Evolutionary conservation across 139 green algal species (phyloP), one percentile per base, ranked within the genome.

Genomic region (Chlamydomonas sp.): DNA sequence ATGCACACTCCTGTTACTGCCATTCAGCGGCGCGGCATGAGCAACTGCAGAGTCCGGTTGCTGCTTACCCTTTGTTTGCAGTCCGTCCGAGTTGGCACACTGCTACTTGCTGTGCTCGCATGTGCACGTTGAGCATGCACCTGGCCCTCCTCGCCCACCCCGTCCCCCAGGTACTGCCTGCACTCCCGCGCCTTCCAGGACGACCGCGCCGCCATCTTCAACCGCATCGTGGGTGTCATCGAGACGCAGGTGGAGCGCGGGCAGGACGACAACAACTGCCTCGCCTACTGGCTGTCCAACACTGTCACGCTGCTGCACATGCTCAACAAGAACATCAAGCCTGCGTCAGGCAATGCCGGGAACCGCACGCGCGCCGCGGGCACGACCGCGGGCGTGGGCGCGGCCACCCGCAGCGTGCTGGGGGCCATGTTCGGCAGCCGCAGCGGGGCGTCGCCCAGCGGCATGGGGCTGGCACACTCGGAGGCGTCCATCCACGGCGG

Each of bases 201-300:
- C 1, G 98, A 99, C 91, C 95, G 97, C 86, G 99, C 97, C 18
- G 93, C 93, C 59, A 90, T 99, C 17, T 99, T 99, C 89, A 97
- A 99, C 90, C 93, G 93, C 84, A 98, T 99, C 94, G 99, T 99
- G 79, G 90, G 94, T n/a, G 92, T 94, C n/a, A 98, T 99, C 80
- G 95, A 94, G 77, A 86, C 83, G 3, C 95, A 95, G 80, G 81
- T 98, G 80, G 96, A 99, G 92, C 80, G 90, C 64, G 93, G 97
- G 83, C 95, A 98, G 86, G 97, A 99, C 67, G 95, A 98, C 93
- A 98, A 99, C 88, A 93, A 89, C 17, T 92, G 90, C 87, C 93
- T 99, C 7, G 88, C 94, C 64, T 99, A 99, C 95, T 99, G 98
- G 96, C 94, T 99, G 1, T 95, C 94, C 83, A 99, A 99, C 94